Evolutionary conservation across 2,329 filamentous ascomycete genomes (phyloP).

Genomic region (Fusarium buharicum): DNA sequence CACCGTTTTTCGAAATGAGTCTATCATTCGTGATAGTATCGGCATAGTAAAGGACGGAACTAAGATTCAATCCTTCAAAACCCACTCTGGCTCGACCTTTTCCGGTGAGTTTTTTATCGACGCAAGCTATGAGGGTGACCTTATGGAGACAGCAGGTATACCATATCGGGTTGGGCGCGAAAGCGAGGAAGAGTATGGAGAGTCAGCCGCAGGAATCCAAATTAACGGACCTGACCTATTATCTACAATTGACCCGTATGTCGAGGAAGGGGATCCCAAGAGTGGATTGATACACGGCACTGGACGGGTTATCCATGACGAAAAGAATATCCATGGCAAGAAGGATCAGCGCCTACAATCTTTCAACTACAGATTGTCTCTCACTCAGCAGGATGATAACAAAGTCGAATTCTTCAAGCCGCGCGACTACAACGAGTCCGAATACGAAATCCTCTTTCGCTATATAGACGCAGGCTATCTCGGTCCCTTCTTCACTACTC

Average conservation of each 20-base stretch:
- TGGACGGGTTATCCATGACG: constrained; percentile 3
- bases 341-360: constrained; percentile 33
- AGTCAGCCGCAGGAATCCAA: constrained; percentile 26
- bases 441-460: constrained; percentile 29
- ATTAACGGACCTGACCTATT: constrained; percentile 8
- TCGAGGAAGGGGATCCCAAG: background rate
- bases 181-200: constrained; percentile 20
- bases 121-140: constrained; percentile 34
- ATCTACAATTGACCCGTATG: constrained; percentile 18
- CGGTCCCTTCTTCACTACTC: constrained; percentile 17
- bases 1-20: constrained; percentile 28
- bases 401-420: constrained; percentile 29
- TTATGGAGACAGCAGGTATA: constrained; percentile 35
- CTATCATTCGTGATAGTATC: constrained; percentile 5
- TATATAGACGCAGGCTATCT: constrained; percentile 25
- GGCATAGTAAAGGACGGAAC: constrained; percentile 21
- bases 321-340: background rate
- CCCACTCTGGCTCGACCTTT: constrained; percentile 14
- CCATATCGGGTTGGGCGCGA: constrained; percentile 32
- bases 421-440: constrained; percentile 16
- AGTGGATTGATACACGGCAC: constrained; percentile 26
- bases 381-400: constrained; percentile 18
- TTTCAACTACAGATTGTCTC: constrained; percentile 27
- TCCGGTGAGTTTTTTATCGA: constrained; percentile 34
- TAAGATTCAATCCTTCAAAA: constrained; percentile 24